Evolutionary conservation across 371 early-diverging fungal genomes (phyloP), one percentile per base, ranked within the genome.

Genomic region (Mucor piriformis): DNA sequence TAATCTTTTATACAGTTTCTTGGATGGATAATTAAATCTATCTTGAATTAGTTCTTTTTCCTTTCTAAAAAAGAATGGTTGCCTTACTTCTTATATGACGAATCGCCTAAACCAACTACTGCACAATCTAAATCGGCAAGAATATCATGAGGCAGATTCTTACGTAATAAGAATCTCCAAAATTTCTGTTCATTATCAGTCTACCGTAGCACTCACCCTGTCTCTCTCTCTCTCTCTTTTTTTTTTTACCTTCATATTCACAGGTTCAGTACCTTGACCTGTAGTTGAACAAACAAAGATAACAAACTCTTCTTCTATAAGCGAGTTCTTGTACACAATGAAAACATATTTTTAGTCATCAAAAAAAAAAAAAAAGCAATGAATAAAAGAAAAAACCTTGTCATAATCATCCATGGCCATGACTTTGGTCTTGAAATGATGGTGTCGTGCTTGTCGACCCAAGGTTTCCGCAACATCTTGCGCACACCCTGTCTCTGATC

Each of bases 21-120:
- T 98, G 0, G 95, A 91, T 10, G 95, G 92, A 73, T 85, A 96
- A 73, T 99, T 99, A 83, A 92, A 99, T 33, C 91, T 91, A 60
- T 23, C 13, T 47, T 13, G 20, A 42, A 18, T 42, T 18, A 4
- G n/a, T 18, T 42, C 42, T 42, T 18, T 42, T 20, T 42, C 20
- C 20, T 42, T 20, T 42, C 20, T 42, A 3, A 42, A 18, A 2
- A 38, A 13, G 3, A 38, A 38, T n/a, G n/a, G n/a, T 3, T 38
- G n/a, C 10, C 64, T 51, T 81, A 92, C 89, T 87, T 88, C 65
- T 76, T 67, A 66, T 96, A 98, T n/a, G 94, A 93, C 7, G 94
- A 93, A 71, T 98, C 98, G 16, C 98, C 98, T 32, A 95, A 82
- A 0, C 97, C 98, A 77, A 97, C 91, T 16, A 98, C 96, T 5